These are phyloP conservation scores for Cylindrotheca closterium DNA, from an alignment of 108 stramenopile genomes.

Conservation along the genomic window DNA sequence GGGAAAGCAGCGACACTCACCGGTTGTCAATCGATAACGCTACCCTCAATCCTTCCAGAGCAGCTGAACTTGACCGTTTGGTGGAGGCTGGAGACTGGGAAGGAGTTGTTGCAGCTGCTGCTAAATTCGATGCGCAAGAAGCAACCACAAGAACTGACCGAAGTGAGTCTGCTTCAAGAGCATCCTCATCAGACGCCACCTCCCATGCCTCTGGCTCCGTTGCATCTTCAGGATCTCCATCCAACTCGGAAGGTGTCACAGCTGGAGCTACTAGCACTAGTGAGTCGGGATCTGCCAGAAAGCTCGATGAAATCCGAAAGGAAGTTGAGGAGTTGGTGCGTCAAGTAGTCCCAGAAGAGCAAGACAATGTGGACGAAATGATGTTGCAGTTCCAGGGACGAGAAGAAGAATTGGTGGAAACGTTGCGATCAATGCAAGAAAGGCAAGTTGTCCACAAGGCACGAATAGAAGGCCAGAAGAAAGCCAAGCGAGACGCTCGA, in stretches of 20 bases:
- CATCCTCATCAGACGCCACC: not conserved
- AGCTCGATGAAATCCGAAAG: conserved; percentile 64
- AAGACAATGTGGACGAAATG: conserved; percentile 91
- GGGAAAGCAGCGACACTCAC: conserved; percentile 1
- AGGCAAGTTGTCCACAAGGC: conserved; percentile 80
- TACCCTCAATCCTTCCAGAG: conserved; percentile 57
- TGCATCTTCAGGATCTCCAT: not conserved
- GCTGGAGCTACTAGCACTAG: not conserved
- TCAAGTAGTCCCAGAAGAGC: conserved; percentile 87
- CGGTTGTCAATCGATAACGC: conserved; percentile 8
- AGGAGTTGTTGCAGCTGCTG: conserved; percentile 80
- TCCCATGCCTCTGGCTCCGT: not conserved
- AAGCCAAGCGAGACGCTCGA: conserved; percentile 76
- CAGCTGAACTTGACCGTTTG: conserved; percentile 81
- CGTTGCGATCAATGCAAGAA: conserved; percentile 87
- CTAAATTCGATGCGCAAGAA: conserved; percentile 72
- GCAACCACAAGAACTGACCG: conserved; percentile 21
- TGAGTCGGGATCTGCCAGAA: conserved; percentile 13
- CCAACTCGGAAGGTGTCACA: not conserved
- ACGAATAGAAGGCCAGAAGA: conserved; percentile 63
- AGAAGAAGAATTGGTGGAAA: conserved; percentile 87
- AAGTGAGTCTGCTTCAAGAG: not conserved
- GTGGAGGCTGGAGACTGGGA: conserved; percentile 90
- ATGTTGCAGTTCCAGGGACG: conserved; percentile 83
- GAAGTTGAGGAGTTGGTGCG: conserved; percentile 82